phyloP scores from a whole-genome alignment of 352 stramenopile genomes.

The Phytophthora palmivora region DNA sequence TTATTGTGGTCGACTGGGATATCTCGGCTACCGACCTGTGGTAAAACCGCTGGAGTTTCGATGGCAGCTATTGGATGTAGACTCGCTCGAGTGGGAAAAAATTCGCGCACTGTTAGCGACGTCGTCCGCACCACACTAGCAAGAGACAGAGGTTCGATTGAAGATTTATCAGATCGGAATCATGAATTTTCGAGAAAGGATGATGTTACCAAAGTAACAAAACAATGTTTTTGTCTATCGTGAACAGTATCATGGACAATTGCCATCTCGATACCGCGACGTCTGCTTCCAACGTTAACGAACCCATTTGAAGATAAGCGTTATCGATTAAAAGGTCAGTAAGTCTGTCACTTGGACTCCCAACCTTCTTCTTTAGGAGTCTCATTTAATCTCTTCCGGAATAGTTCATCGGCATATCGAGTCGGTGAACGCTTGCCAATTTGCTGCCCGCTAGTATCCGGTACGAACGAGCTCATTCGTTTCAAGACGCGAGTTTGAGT shows the following conservation, averaged over 20 bases:
- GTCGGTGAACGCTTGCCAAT: slow-evolving; percentile 29
- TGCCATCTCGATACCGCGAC: too few species aligned
- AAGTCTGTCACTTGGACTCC: slow-evolving; percentile 14
- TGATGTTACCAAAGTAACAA: too few species aligned
- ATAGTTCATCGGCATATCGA: slow-evolving; percentile 37
- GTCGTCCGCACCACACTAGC: neutral
- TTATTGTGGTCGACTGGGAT: slow-evolving; percentile 68
- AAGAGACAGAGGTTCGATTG: too few species aligned
- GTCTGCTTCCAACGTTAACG: too few species aligned
- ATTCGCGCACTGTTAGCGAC: slow-evolving; percentile 1
- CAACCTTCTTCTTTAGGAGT: slow-evolving; percentile 15
- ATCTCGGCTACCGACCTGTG: slow-evolving; percentile 42
- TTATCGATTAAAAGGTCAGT: too few species aligned
- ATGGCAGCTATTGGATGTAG: slow-evolving; percentile 66
- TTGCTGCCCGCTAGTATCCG: slow-evolving; percentile 5
- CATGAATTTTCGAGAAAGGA: too few species aligned
- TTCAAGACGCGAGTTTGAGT: slow-evolving; percentile 21
- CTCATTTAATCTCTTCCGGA: slow-evolving; percentile 16
- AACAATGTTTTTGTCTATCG: too few species aligned
- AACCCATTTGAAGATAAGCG: too few species aligned
- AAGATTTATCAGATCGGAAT: too few species aligned
- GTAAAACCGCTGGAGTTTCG: slow-evolving; percentile 64
- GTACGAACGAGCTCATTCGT: slow-evolving; percentile 37
- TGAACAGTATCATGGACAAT: too few species aligned
- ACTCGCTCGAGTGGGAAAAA: slow-evolving; percentile 34